Evolutionary conservation across 345 rosid species (phyloP), one percentile per base, ranked within the genome.

Genomic region (Geranium rotundifolium): DNA sequence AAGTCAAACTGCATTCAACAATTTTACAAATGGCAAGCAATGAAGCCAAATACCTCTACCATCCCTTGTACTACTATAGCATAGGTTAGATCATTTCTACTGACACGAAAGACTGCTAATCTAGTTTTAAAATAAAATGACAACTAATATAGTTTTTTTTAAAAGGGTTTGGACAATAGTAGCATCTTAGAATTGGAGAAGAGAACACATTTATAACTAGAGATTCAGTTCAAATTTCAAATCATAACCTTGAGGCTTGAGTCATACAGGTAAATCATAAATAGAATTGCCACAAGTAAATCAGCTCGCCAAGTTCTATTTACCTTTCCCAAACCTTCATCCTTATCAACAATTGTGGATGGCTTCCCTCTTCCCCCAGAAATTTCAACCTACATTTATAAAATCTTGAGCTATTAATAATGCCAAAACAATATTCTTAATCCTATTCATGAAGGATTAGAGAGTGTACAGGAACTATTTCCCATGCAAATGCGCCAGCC

Each of bases 321-420:
- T 74, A 93, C 99, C 97, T 88, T 88, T 68, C 77, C 82, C 34
- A 88, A 72, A 71, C 92, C 89, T 68, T 90, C 99, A 79, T 93
- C 99, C 74, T 76, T 86, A 60, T 86, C 86, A 63, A 90, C 61
- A 65, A 83, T 59, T 63, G 76, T 64, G 2, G 76, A 76, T 39
- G 84, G 85, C 70, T 71, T 90, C 71, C 97, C 97, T 74, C 90
- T 85, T 74, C 90, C 92, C 15, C 77, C 77, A 63, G 96, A 79
- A 65, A 93, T 83, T 75, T 86, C 86, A 68, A 93, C 92, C 99
- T 93, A 80, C 74, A 69, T 39, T 52, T 49, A 65, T 37, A 66
- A 75, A 39, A 66, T 56, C 66, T 71, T 23, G 54, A 60, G 54
- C 10, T 62, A 61, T 41, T 37, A 61, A 17, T 13, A 60, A n/a